phyloP scores from a whole-genome alignment of 768 basidiomycete genomes.

The Cystoderma amianthinum region DNA sequence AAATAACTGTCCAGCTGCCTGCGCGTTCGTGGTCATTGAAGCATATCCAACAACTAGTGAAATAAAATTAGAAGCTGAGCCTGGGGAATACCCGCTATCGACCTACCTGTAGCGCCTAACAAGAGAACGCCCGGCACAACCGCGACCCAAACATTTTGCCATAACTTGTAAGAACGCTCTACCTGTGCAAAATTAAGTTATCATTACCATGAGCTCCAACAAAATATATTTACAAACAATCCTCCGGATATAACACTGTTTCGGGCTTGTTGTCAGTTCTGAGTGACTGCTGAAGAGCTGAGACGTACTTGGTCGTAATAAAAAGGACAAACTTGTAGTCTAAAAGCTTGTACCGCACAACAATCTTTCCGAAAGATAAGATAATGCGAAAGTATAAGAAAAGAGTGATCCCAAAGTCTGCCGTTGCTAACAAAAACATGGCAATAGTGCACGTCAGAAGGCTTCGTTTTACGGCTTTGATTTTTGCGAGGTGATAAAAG shows the following conservation, averaged over 20 bases:
- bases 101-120: slow-evolving; percentile 9
- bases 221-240: neutral
- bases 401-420: slow-evolving; percentile 12
- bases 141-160: slow-evolving; percentile 3
- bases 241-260: neutral
- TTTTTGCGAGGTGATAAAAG: slow-evolving; percentile 7
- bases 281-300: no score
- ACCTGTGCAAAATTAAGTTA: neutral
- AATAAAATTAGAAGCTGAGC: neutral
- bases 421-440: slow-evolving; percentile 13
- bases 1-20: slow-evolving; percentile 11
- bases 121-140: slow-evolving; percentile 10
- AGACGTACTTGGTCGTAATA: slow-evolving; percentile 5
- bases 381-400: slow-evolving; percentile 16
- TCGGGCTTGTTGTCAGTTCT: no score
- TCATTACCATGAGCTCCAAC: neutral
- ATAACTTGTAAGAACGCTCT: neutral
- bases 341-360: slow-evolving; percentile 10
- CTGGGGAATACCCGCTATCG: neutral
- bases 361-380: slow-evolving; percentile 3
- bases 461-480: slow-evolving; percentile 5
- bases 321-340: slow-evolving; percentile 14
- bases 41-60: slow-evolving; percentile 11
- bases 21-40: slow-evolving; percentile 6
- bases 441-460: slow-evolving; percentile 7